Percentiles rank a stretch among this genome's conserved stretches.
phyloP scores from a whole-genome alignment of 2,329 filamentous ascomycete genomes.

The Reticulascus tulasneorum region DNA sequence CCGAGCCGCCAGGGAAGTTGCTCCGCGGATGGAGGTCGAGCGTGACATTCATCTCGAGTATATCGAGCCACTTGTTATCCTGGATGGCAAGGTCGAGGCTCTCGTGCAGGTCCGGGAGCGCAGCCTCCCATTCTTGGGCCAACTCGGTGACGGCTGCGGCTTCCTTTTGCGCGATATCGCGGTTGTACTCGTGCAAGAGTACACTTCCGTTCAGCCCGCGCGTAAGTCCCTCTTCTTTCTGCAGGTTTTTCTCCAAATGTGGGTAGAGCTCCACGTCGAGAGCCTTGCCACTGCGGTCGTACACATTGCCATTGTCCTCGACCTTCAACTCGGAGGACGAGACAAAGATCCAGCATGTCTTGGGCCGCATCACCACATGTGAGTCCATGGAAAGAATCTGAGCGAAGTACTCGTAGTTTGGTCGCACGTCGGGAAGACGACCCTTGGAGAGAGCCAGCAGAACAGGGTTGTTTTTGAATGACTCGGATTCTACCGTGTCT shows the following conservation, averaged over 20 bases:
- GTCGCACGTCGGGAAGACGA: slow-evolving; percentile 52
- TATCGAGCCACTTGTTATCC: slow-evolving; percentile 50
- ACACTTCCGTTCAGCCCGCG: slow-evolving; percentile 45
- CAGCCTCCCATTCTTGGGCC: slow-evolving; percentile 52
- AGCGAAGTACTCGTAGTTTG: slow-evolving; percentile 60
- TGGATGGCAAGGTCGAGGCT: slow-evolving; percentile 44
- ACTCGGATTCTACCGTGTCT: slow-evolving; percentile 40
- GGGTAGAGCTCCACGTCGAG: slow-evolving; percentile 49
- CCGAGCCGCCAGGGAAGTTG: slow-evolving; percentile 55
- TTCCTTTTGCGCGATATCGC: slow-evolving; percentile 49
- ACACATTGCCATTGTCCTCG: slow-evolving; percentile 37
- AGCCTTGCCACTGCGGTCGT: slow-evolving; percentile 37
- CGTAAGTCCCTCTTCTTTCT: slow-evolving; percentile 47
- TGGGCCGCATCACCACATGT: slow-evolving; percentile 50
- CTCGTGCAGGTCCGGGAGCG: slow-evolving; percentile 53
- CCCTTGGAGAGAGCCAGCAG: slow-evolving; percentile 56
- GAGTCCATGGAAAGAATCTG: slow-evolving; percentile 52
- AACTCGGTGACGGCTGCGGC: slow-evolving; percentile 53
- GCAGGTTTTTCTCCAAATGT: slow-evolving; percentile 51
- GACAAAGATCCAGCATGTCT: slow-evolving; percentile 56
- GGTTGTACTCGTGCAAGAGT: slow-evolving; percentile 56
- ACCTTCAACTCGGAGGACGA: slow-evolving; percentile 50
- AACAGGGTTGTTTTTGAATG: slow-evolving; percentile 63
- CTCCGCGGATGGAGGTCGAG: slow-evolving; percentile 55
- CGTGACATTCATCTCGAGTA: slow-evolving; percentile 60